A percentile compares a stretch with the other conserved stretches of the same genome.
phyloP scores from a whole-genome alignment of 805 yeast genomes.

The Peterozyma toletana region DNA sequence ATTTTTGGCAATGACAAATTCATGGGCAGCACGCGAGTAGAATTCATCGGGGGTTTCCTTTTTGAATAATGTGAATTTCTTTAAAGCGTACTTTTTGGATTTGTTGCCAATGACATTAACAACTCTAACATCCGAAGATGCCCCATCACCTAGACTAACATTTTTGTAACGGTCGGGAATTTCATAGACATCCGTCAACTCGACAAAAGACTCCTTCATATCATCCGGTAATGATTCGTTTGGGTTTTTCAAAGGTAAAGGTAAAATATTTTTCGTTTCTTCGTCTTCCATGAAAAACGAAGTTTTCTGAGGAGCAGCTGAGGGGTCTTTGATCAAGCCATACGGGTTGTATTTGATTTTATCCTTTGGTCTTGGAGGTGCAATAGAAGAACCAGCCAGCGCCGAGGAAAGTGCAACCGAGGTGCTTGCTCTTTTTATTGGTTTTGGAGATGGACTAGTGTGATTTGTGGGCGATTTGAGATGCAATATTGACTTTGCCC shows the following conservation, averaged over 20 bases:
- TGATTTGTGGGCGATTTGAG: background rate
- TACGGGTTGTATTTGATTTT: slow-evolving; percentile 62
- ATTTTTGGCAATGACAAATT: slow-evolving; percentile 52
- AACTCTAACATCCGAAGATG: slow-evolving; percentile 59
- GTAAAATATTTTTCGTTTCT: slow-evolving; percentile 41
- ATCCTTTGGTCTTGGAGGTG: slow-evolving; percentile 3
- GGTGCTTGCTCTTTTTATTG: slow-evolving; percentile 4
- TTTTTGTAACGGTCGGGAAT: slow-evolving; percentile 31
- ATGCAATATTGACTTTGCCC: slow-evolving; percentile 7
- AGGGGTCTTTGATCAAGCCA: slow-evolving; percentile 36
- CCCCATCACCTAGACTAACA: slow-evolving; percentile 62
- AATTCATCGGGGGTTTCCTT: slow-evolving; percentile 60
- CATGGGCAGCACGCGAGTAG: slow-evolving; percentile 57
- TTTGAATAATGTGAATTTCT: slow-evolving; percentile 51
- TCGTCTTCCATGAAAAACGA: slow-evolving; percentile 20
- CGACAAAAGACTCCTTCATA: slow-evolving; percentile 37
- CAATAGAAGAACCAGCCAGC: background rate
- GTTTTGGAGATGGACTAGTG: background rate
- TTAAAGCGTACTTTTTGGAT: slow-evolving; percentile 51
- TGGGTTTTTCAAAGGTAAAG: slow-evolving; percentile 60
- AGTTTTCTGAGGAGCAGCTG: slow-evolving; percentile 23
- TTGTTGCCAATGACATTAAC: slow-evolving; percentile 25
- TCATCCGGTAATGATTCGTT: slow-evolving; percentile 53
- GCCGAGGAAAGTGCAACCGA: no score
- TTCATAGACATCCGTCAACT: slow-evolving; percentile 49